Evolutionary conservation across 352 stramenopile genomes (phyloP), one percentile per base, ranked within the genome.

Genomic region (Saprolegnia parasitica): DNA sequence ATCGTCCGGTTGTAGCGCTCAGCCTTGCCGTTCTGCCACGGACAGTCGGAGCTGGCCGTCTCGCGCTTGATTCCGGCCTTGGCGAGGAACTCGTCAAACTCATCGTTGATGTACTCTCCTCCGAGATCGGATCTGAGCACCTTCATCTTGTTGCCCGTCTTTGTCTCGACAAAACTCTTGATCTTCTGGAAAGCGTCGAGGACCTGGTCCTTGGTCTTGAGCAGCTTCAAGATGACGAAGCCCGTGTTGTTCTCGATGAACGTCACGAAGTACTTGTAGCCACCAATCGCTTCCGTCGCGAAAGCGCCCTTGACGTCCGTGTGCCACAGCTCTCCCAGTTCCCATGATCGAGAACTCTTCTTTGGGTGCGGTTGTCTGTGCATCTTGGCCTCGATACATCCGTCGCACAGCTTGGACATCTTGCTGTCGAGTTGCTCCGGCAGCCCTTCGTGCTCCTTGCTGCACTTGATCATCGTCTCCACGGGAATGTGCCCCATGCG

Each of bases 241-340:
- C 62, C 29, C 8, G 62, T 71, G 40, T 50, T 67, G 46, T 76
- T 54, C 49, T 76, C 70, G 24, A 75, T 72, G 26, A 73, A 76
- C 0, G 54, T 72, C 0, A 78, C 45, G 0, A 74, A 45, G 39
- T 71, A 77, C 0, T 50, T 49, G 9, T 47, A 60, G 58, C 58
- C 60, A 6, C 58, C 58, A 26, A 56, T 50, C 39, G 74, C 75
- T 47, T 66, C 71, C 15, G 32, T 50, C 4, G 35, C 56, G 39
- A 73, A 60, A 16, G 60, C 5, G 20, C 64, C 68, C 54, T 72
- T 75, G 0, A 72, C 21, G 37, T 77, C 67, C 37, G 54, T 74
- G 68, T 74, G 58, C 16, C 73, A 55, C 0, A 74, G 1, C 5
- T 76, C 71, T 2, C 42, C 42, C 18, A 49, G 42, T 37, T 49